Evolutionary conservation across 1,284 basidiomycete genomes (phyloP).

Genomic region (Afroboletus lepidellus): DNA sequence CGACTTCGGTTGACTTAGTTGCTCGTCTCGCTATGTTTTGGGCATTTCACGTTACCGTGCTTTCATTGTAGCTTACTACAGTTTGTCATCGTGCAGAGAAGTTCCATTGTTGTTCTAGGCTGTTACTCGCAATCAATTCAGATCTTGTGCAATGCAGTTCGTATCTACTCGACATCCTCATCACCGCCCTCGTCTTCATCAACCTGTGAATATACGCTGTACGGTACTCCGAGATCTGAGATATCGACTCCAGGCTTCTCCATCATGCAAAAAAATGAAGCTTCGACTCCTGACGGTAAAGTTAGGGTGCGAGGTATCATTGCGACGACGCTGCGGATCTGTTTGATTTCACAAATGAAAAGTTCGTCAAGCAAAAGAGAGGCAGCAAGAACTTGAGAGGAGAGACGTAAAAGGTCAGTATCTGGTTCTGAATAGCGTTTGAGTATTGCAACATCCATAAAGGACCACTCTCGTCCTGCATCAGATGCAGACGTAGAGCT

Average conservation of each 20-base stretch:
- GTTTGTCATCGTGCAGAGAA: too few species aligned
- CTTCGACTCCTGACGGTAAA: background rate
- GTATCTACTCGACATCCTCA: too few species aligned
- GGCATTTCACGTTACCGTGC: too few species aligned
- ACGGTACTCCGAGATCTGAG: conserved; percentile 6
- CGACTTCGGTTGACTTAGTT: too few species aligned
- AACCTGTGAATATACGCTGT: background rate
- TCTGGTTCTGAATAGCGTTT: background rate
- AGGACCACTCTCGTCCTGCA: background rate
- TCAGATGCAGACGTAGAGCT: background rate
- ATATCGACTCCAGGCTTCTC: conserved; percentile 9
- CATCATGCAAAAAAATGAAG: conserved; percentile 7
- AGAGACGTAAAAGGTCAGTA: background rate
- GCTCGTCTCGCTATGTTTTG: too few species aligned
- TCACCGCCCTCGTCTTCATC: too few species aligned
- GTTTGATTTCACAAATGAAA: conserved; percentile 5
- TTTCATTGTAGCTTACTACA: too few species aligned
- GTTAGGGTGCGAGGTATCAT: conserved; percentile 3
- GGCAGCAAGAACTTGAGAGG: conserved; percentile 8
- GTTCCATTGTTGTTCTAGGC: too few species aligned
- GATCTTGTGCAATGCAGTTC: too few species aligned
- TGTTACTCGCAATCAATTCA: too few species aligned
- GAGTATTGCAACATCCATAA: background rate
- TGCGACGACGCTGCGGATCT: conserved; percentile 3
- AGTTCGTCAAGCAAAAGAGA: background rate